Conservation (phyloP, 2,329 filamentous ascomycete genomes). For the Claviceps sp. region DNA sequence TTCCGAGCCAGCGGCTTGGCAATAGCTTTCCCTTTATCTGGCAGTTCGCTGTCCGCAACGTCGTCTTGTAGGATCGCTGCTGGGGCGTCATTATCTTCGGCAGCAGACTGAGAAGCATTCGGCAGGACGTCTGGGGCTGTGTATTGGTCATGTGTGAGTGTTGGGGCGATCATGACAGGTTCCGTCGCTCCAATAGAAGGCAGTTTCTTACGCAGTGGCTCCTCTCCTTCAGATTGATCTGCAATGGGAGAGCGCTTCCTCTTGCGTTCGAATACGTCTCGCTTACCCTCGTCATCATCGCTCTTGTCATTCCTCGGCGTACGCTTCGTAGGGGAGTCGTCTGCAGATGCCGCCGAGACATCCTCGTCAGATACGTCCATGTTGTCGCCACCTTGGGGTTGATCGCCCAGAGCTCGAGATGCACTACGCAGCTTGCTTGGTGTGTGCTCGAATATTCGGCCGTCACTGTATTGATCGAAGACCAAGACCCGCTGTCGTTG, state of each 20-base stretch:
- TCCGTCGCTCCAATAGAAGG: constrained; percentile 31
- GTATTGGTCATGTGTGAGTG: constrained; percentile 22
- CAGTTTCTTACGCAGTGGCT: constrained; percentile 41
- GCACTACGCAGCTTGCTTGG: constrained; percentile 62
- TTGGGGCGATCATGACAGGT: constrained; percentile 20
- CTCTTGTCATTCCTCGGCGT: constrained; percentile 14
- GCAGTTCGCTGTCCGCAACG: constrained; percentile 14
- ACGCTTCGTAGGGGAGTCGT: constrained; percentile 23
- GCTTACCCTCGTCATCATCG: constrained; percentile 17
- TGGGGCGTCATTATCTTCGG: constrained; percentile 31
- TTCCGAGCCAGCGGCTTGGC: constrained; percentile 29
- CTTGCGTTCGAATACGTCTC: constrained; percentile 29
- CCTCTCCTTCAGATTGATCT: constrained; percentile 32
- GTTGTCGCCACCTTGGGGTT: constrained; percentile 24
- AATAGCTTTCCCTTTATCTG: constrained; percentile 19
- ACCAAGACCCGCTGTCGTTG: constrained; percentile 49
- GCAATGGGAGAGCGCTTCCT: constrained; percentile 34
- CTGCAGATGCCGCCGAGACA: constrained; percentile 23
- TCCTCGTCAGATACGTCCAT: constrained; percentile 28
- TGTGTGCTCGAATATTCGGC: constrained; percentile 47
- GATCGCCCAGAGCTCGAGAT: constrained; percentile 12
- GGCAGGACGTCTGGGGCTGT: constrained; percentile 20
- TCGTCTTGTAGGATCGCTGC: constrained; percentile 15
- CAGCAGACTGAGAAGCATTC: constrained; percentile 26
- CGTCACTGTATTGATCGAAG: constrained; percentile 40